Percentiles rank a stretch among this genome's conserved stretches.
phyloP scores from a whole-genome alignment of 176 grass and related monocot species.

The Oryza glumipatula region DNA sequence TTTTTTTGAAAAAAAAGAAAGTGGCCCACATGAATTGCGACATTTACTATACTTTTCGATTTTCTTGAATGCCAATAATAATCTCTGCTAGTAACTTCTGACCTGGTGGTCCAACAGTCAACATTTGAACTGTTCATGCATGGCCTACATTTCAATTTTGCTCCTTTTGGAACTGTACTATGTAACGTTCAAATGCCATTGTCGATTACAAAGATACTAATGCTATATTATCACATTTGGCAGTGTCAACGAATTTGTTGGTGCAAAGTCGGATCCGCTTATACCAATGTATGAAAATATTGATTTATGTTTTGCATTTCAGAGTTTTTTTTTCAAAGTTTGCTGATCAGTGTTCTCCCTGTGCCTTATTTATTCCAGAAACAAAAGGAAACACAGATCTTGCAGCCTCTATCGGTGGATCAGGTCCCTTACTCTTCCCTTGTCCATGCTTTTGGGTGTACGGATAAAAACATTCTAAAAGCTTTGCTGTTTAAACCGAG shows the following conservation, averaged over 20 bases:
- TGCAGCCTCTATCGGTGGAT: constrained; percentile 66
- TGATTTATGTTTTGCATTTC: constrained; percentile 35
- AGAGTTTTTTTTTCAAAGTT: neutral
- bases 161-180: constrained; percentile 3
- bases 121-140: constrained; percentile 32
- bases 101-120: constrained; percentile 16
- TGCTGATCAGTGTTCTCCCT: constrained; percentile 15
- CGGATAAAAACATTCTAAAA: neutral
- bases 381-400: constrained; percentile 58
- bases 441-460: neutral
- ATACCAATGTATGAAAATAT: constrained; percentile 70
- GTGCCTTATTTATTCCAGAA: constrained; percentile 43
- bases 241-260: constrained; percentile 79
- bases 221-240: constrained; percentile 7
- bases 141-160: constrained; percentile 6
- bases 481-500: no score
- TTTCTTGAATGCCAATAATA: neutral
- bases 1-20: neutral
- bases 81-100: constrained; percentile 10
- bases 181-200: neutral
- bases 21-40: constrained; percentile 14
- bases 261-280: constrained; percentile 67
- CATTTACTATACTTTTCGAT: neutral
- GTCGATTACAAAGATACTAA: constrained; percentile 10
- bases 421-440: constrained; percentile 39